A percentile compares a stretch with the other conserved stretches of the same genome.
Conservation (phyloP, 306 rosid species). For the Begonia masoniana region DNA sequence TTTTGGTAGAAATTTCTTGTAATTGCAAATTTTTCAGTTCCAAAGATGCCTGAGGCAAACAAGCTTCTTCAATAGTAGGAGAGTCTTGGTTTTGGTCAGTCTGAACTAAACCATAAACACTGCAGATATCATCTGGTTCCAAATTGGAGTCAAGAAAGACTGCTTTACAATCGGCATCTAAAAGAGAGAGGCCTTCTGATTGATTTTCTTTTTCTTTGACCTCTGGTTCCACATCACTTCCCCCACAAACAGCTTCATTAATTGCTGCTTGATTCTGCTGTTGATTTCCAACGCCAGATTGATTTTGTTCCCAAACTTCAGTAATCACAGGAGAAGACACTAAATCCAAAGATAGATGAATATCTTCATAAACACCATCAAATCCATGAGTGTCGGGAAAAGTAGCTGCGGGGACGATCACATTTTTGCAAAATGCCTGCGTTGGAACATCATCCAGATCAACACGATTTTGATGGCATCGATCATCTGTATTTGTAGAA, state of each 20-base stretch:
- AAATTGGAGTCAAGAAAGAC: conserved; percentile 17
- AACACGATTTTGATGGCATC: conserved; percentile 10
- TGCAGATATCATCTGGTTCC: conserved; percentile 10
- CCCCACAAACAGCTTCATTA: conserved; percentile 26
- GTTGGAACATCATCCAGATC: conserved; percentile 16
- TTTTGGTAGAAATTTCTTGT: conserved; percentile 15
- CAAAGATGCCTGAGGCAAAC: conserved; percentile 19
- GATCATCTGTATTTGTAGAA: conserved; percentile 12
- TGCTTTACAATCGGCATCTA: conserved; percentile 15
- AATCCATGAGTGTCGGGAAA: conserved; percentile 12
- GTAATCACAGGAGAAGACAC: conserved; percentile 19
- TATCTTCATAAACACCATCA: conserved; percentile 15
- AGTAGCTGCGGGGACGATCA: conserved; percentile 17
- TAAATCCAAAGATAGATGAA: conserved; percentile 20
- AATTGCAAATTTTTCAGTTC: conserved; percentile 17
- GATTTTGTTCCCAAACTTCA: conserved; percentile 10
- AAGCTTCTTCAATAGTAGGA: conserved; percentile 14
- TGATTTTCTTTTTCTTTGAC: conserved; percentile 15
- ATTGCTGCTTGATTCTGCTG: conserved; percentile 20
- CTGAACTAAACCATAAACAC: conserved; percentile 16
- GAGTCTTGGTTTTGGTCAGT: conserved; percentile 17
- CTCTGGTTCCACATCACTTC: conserved; percentile 18
- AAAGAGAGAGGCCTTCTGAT: conserved; percentile 21
- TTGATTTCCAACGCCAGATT: conserved; percentile 12
- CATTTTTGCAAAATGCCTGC: conserved; percentile 14